These are phyloP conservation scores for Sarcomyxa edulis DNA, from an alignment of 768 basidiomycete genomes.

Conservation along the genomic window DNA sequence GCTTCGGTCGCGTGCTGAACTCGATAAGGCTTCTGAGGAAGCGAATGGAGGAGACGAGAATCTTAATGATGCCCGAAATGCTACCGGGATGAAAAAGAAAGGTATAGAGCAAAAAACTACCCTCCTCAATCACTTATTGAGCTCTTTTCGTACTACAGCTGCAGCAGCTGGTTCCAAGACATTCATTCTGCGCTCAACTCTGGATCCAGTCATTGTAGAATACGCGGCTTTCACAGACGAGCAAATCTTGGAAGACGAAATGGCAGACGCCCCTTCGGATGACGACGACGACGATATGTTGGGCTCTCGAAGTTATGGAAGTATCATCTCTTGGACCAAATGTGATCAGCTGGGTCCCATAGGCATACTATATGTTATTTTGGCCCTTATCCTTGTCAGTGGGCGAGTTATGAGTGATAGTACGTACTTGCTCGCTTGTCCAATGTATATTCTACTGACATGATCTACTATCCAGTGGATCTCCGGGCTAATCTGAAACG, in stretches of 20 bases:
- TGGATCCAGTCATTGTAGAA: slow-evolving; percentile 60
- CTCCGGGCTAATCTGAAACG: slow-evolving; percentile 66
- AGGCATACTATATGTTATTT: slow-evolving; percentile 77
- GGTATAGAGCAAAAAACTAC: no score
- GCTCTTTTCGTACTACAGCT: slow-evolving; percentile 26
- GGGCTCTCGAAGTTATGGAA: slow-evolving; percentile 49
- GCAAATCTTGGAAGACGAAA: slow-evolving; percentile 44
- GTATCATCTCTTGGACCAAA: slow-evolving; percentile 68
- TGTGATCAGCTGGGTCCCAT: slow-evolving; percentile 61
- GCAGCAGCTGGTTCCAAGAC: slow-evolving; percentile 62
- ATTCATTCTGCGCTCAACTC: slow-evolving; percentile 76
- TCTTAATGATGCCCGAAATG: slow-evolving; percentile 38
- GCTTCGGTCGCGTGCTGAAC: slow-evolving; percentile 55
- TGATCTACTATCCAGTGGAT: slow-evolving; percentile 51
- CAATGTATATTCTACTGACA: no score
- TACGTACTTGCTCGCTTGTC: slow-evolving; percentile 31
- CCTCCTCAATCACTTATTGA: no score
- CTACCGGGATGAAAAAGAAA: slow-evolving; percentile 63
- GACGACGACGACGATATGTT: slow-evolving; percentile 37
- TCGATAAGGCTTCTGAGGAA: slow-evolving; percentile 37
- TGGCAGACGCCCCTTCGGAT: slow-evolving; percentile 44
- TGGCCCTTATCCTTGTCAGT: slow-evolving; percentile 79
- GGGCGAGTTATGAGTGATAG: slow-evolving; percentile 73
- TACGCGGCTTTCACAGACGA: slow-evolving; percentile 52
- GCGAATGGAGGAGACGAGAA: slow-evolving; percentile 37